Base-by-base conservation (phyloP, 305 asterid species). In the Fraxinus dipetala region DNA sequence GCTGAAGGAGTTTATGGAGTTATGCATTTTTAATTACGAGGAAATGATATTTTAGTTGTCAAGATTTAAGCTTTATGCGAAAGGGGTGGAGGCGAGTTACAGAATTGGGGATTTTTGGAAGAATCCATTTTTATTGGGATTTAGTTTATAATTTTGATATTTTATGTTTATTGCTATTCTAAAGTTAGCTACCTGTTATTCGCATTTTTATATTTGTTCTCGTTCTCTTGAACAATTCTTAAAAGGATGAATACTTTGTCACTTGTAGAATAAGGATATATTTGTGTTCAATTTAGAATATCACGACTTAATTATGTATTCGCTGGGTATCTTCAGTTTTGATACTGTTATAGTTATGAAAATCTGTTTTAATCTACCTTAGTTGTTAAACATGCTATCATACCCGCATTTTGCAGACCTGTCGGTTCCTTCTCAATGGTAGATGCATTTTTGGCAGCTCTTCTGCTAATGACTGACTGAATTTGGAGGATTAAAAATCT, bases 11-110 rank as follows among this genome's bases (percentile, higher is more conserved):
- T 65, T 86, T 78, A 5, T 54, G 78, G 83, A 63, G 74, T 75
- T 72, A 51, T 56, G 14, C 72, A 30, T 78, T 65, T 76, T 45
- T 18, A 82, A 79, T 75, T 80, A 73, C 59, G 83, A 72, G 77
- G 81, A 80, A 51, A n/a, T 65, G 69, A 45, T 73, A 28, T 75
- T 78, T 36, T 73, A 30, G 22, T 36, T 81, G 34, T 85, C 43
- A 79, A 79, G 81, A 36, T 75, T 65, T 31, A 79, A 74, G 83
- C 51, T 79, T 77, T 83, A 77, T 84, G 82, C 78, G 31, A 61
- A 34, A 77, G n/a, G 81, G 26, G 77, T 78, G 26, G 81, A 38
- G 78, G 69, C 18, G 20, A 10, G 32, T 78, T 59, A 51, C 28
- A 40, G 74, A 38, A 30, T 82, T 80, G 51, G 81, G 84, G 20